Percentiles rank a stretch among this genome's conserved stretches.
Evolutionary conservation across 768 basidiomycete species (phyloP).

Genomic region (Cytidiella melzeri): DNA sequence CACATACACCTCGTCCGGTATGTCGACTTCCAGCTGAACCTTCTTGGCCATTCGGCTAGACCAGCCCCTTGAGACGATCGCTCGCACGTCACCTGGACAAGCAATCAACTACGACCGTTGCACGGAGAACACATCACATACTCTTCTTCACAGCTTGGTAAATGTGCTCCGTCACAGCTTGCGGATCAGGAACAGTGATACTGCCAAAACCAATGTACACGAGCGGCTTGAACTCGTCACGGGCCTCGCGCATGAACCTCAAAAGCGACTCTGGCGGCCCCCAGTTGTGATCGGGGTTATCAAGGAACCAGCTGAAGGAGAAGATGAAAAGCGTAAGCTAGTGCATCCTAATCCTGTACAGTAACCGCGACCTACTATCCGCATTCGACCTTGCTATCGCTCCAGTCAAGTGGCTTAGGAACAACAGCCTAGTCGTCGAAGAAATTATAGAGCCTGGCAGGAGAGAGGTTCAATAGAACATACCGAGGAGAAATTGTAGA

Average conservation of each 20-base stretch:
- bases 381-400: constrained; percentile 48
- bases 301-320: constrained; percentile 54
- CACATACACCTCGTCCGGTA: constrained; percentile 47
- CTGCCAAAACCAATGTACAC: constrained; percentile 72
- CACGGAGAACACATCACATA: constrained; percentile 21
- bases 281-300: constrained; percentile 57
- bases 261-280: constrained; percentile 42
- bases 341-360: neutral
- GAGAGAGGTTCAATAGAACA: constrained; percentile 4
- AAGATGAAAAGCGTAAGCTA: too few relatives aligned
- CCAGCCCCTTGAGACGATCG: constrained; percentile 68
- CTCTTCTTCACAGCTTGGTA: constrained; percentile 56
- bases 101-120: neutral
- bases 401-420: constrained; percentile 67
- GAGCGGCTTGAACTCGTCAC: constrained; percentile 47
- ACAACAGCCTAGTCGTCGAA: constrained; percentile 38
- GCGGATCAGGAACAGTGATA: constrained; percentile 58
- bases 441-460: neutral
- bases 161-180: constrained; percentile 46
- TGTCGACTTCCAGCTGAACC: constrained; percentile 34
- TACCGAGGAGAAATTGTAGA: constrained; percentile 64
- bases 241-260: constrained; percentile 51
- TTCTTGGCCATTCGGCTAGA: constrained; percentile 45
- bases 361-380: constrained; percentile 39
- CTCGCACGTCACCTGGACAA: constrained; percentile 48